phyloP scores from a whole-genome alignment of 257 asterid species.

The Thymus quinquecostatus region DNA sequence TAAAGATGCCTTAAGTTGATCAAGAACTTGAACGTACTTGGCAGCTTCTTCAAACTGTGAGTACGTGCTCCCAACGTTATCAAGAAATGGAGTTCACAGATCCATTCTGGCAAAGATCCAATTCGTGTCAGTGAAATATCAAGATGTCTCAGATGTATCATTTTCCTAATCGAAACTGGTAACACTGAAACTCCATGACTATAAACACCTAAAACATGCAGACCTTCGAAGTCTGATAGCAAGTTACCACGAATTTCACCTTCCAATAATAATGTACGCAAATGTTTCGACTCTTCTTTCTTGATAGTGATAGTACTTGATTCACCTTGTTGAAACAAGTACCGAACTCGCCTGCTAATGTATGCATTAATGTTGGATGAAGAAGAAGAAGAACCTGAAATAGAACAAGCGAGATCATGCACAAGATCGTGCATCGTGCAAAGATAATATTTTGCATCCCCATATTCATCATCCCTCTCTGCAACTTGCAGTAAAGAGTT shows the following conservation, averaged over 20 bases:
- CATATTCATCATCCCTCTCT: not conserved
- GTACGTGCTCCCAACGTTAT: not conserved
- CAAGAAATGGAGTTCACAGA: not conserved
- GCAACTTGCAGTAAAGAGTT: not conserved
- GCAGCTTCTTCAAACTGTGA: slow-evolving; percentile 13
- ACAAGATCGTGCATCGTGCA: not conserved
- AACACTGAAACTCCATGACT: not conserved
- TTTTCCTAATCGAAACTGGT: not conserved
- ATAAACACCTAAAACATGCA: not conserved
- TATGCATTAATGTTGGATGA: not conserved
- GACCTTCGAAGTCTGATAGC: not conserved
- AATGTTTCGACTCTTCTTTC: not conserved
- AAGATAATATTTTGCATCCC: not conserved
- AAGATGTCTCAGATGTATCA: slow-evolving; percentile 6
- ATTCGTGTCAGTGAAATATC: not conserved
- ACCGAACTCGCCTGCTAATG: not conserved
- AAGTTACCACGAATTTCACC: not conserved
- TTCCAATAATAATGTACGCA: not conserved
- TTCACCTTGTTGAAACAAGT: not conserved
- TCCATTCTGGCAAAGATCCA: not conserved
- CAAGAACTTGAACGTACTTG: slow-evolving; percentile 12
- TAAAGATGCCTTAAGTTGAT: slow-evolving; percentile 15
- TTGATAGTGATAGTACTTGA: not conserved
- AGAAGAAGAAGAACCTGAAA: not conserved
- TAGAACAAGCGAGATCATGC: not conserved